phyloP scores from a whole-genome alignment of 1,284 basidiomycete species.

The Taiwanofungus camphoratus region DNA sequence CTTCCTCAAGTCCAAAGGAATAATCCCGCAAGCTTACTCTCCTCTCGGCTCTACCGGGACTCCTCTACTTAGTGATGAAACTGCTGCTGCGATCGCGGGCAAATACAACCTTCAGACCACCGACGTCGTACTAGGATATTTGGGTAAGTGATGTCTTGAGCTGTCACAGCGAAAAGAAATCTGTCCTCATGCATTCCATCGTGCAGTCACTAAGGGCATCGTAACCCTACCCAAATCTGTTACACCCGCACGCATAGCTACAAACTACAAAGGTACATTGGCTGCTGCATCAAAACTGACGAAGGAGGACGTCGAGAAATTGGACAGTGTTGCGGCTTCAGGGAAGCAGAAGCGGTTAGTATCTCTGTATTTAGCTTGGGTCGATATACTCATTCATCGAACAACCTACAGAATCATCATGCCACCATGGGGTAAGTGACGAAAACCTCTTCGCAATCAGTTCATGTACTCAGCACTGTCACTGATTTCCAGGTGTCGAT shows the following conservation, averaged over 20 bases:
- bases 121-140: conserved; percentile 66
- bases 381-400: conserved; percentile 1
- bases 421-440: conserved; percentile 65
- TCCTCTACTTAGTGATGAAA: conserved; percentile 67
- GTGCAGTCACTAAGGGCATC: conserved; percentile 54
- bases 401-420: conserved; percentile 37
- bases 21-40: conserved; percentile 77
- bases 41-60: conserved; percentile 74
- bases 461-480: not conserved
- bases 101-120: conserved; percentile 54
- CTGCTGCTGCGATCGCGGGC: conserved; percentile 56
- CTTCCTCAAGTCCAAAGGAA: conserved; percentile 65
- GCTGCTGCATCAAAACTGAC: conserved; percentile 46
- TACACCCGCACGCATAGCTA: conserved; percentile 64
- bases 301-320: conserved; percentile 51
- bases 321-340: conserved; percentile 61
- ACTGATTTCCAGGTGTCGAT: conserved; percentile 41
- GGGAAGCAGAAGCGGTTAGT: conserved; percentile 65
- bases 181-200: no score
- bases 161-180: no score
- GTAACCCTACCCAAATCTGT: conserved; percentile 76
- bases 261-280: conserved; percentile 58
- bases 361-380: conserved; percentile 5
- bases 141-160: no score
- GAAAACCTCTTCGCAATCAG: conserved; percentile 2